Percentiles rank a stretch among this genome's conserved stretches.
Evolutionary conservation across 148 eudicot genomes (phyloP).

Genomic region (Fagopyrum tataricum): DNA sequence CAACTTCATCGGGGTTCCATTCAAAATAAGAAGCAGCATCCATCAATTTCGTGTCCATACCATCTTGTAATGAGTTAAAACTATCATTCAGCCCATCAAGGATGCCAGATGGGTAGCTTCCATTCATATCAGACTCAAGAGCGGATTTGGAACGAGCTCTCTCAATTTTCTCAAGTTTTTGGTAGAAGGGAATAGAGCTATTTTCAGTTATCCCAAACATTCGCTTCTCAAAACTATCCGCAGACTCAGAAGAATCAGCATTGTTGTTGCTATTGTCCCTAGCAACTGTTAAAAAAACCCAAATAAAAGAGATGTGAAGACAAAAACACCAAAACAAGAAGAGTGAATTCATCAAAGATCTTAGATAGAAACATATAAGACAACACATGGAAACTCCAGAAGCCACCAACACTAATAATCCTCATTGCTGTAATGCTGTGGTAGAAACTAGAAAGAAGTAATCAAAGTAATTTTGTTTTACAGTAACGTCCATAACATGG

Average conservation of each 20-base stretch:
- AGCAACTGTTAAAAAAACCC: constrained; percentile 21
- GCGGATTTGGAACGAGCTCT: constrained; percentile 23
- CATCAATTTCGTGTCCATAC: constrained; percentile 62
- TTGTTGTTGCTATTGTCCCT: constrained; percentile 20
- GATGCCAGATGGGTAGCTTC: constrained; percentile 18
- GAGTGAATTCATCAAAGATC: background rate
- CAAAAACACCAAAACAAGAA: background rate
- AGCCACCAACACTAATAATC: no score
- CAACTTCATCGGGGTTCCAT: constrained; percentile 35
- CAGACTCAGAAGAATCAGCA: constrained; percentile 30
- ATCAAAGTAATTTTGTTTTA: no score
- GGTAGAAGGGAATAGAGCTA: constrained; percentile 33
- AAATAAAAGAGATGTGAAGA: background rate
- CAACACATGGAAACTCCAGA: background rate
- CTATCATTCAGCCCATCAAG: constrained; percentile 41
- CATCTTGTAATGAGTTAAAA: constrained; percentile 46
- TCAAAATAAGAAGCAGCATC: constrained; percentile 70
- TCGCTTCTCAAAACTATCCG: constrained; percentile 45
- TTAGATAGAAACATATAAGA: background rate
- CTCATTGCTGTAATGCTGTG: no score
- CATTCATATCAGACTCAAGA: constrained; percentile 20
- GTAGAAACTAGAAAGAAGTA: no score
- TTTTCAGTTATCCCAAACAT: constrained; percentile 32
- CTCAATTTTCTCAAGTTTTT: constrained; percentile 35
- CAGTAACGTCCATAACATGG: background rate